Evolutionary conservation across 768 basidiomycete genomes (phyloP), one percentile per base, ranked within the genome.

Genomic region (Calocybe indica): DNA sequence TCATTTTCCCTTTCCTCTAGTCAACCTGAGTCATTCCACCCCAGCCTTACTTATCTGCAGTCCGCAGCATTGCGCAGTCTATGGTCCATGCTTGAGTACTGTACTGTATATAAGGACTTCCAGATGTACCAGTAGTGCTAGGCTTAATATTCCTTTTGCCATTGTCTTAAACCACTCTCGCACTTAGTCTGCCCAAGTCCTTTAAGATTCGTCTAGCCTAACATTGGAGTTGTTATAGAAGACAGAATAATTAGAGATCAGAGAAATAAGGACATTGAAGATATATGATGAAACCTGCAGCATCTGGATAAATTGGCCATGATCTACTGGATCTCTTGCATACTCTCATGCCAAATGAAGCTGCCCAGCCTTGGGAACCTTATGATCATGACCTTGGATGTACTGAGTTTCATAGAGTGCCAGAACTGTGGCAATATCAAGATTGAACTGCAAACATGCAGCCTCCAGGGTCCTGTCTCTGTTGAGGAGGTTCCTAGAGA

Each of bases 331-430:
- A 44, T 57, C 37, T 29, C 37, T 5, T 8, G 41, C 35, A 50
- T 45, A 57, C 37, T 52, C 43, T 51, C 56, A 57, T 46, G 56
- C 56, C 33, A 57, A 47, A 37, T 52, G 51, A 12, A 57, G 7
- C n/a, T 52, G 46, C 14, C 56, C 49, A 13, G 44, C 13, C 48
- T 55, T 55, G 0, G 53, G 48, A 39, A 52, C 47, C 11, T 36
- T 15, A 33, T 55, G 54, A 35, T 50, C 37, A n/a, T 14, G 40
- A 8, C 53, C 49, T 43, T 55, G 50, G 10, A 52, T 45, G 49
- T 57, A 57, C 31, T 38, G 46, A 30, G 51, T 49, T 43, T 50
- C 39, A 30, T 45, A n/a, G 7, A 53, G 22, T 32, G 49, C 46
- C 40, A 42, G 7, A 45, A 57, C 15, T 14, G 37, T 34, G 5